Base-by-base conservation (phyloP, 2,329 filamentous ascomycete species). In the Tolypocladium ovalisporum region DNA sequence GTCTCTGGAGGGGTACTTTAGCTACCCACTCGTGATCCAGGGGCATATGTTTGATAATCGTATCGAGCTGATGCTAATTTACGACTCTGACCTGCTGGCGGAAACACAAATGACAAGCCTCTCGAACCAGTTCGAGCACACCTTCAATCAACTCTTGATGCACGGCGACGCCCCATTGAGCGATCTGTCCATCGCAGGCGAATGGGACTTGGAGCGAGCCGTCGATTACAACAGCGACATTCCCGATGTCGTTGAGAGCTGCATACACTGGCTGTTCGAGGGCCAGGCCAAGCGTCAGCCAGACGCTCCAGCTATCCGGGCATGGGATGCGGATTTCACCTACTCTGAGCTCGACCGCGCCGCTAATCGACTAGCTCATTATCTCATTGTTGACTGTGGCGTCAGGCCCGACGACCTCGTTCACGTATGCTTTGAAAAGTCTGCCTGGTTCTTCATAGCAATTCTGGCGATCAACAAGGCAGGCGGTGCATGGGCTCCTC, bases 311-410 rank as follows among this genome's bases (percentile, higher is more conserved):
- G 75, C 75, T n/a, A 68, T 76, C 37, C 63, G 70, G 42, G 73
- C 75, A 2, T 76, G 73, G 73, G 74, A 76, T 22, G 58, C 74
- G 73, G 15, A 57, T 62, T 52, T 70, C 73, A 74, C 72, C 9
- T 76, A 75, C 56, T 54, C 63, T 52, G 66, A 76, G 35, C 63
- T 75, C 19, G 44, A 60, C n/a, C 17, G 13, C 4, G 52, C 54
- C 12, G 27, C 56, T 10, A 56, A 54, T 37, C 40, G 49, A 9
- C 53, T 62, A 17, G 60, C 60, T 9, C 19, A 34, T 24, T 51
- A 59, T 9, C 57, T 60, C 3, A 35, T 57, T 29, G 13, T n/a
- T 57, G 39, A 40, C 19, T 22, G 22, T n/a, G 66, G 65, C n/a
- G 61, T 73, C n/a, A 24, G 24, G n/a, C n/a, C 40, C n/a, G 40